These are phyloP conservation scores for Acacia acuminata DNA, from an alignment of 306 rosid species.

Conservation along the genomic window DNA sequence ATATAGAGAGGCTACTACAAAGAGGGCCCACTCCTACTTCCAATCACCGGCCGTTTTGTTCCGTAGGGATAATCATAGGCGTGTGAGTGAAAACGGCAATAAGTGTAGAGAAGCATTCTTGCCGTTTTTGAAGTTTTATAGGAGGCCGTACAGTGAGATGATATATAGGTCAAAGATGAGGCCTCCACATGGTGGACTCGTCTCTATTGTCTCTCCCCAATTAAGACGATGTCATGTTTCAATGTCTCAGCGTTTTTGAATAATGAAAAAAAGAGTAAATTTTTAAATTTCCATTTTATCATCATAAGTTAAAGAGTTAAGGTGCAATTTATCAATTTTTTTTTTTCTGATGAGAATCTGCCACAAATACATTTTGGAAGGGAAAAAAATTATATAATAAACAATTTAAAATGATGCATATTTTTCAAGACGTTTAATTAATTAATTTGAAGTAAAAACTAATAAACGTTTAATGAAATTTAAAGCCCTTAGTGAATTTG, in stretches of 20 bases:
- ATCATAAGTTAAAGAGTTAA: too few species aligned
- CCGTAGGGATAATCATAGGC: constrained; percentile 43
- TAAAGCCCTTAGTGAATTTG: too few species aligned
- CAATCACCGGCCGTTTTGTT: constrained; percentile 70
- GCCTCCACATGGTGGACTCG: constrained; percentile 79
- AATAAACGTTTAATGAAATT: too few species aligned
- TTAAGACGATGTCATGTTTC: constrained; percentile 69
- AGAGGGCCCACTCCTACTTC: constrained; percentile 49
- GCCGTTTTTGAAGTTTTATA: constrained; percentile 59
- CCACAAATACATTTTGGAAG: too few species aligned
- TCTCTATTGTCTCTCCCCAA: constrained; percentile 68
- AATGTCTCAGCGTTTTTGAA: constrained; percentile 62
- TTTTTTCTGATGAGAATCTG: too few species aligned
- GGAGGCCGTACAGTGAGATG: constrained; percentile 82
- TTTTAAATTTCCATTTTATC: too few species aligned
- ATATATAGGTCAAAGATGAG: constrained; percentile 83
- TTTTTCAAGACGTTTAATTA: too few species aligned
- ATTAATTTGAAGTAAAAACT: too few species aligned
- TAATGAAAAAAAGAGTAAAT: not conserved
- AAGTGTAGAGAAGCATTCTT: constrained; percentile 53
- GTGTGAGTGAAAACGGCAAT: constrained; percentile 51
- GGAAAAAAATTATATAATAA: too few species aligned
- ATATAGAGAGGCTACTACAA: not conserved
- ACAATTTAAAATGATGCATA: too few species aligned
- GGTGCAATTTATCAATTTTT: too few species aligned